Percentiles rank a stretch among this genome's conserved stretches.
Conservation (phyloP, 1,284 basidiomycete species). For the Phenoliferia sp. region DNA sequence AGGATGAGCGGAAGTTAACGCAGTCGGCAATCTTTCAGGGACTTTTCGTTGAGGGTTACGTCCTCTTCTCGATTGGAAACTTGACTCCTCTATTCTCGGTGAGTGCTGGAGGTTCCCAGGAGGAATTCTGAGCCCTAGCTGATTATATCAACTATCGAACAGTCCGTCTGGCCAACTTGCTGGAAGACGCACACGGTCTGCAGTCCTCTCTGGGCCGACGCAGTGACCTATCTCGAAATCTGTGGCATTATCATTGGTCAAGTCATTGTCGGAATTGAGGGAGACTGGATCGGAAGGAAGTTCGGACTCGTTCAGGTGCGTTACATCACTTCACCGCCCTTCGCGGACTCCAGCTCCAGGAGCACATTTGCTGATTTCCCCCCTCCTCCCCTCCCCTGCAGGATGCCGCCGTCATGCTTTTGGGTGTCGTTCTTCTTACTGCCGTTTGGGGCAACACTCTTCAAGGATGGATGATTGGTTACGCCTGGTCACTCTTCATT, state of each 20-base stretch:
- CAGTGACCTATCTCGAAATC: constrained; percentile 46
- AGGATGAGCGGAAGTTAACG: neutral
- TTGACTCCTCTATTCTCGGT: constrained; percentile 45
- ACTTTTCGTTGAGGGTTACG: constrained; percentile 51
- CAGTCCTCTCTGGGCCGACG: constrained; percentile 30
- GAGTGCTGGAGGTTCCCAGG: no score
- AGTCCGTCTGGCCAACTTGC: constrained; percentile 50
- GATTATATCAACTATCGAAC: neutral
- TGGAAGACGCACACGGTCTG: constrained; percentile 48
- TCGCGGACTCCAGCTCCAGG: constrained; percentile 13
- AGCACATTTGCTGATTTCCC: neutral
- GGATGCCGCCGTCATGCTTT: constrained; percentile 43
- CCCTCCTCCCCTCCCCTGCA: constrained; percentile 8
- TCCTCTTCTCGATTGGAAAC: constrained; percentile 54
- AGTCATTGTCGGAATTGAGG: constrained; percentile 51
- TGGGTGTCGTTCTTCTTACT: constrained; percentile 53
- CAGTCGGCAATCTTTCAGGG: constrained; percentile 33
- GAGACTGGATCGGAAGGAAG: constrained; percentile 52
- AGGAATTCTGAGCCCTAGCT: neutral
- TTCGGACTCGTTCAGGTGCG: constrained; percentile 49
- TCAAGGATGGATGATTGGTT: constrained; percentile 54
- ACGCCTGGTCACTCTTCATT: constrained; percentile 48
- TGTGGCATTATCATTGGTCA: constrained; percentile 54
- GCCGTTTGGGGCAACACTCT: constrained; percentile 51
- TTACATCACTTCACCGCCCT: constrained; percentile 41